Evolutionary conservation across 805 yeast species (phyloP).

Genomic region (Candida suzukii): DNA sequence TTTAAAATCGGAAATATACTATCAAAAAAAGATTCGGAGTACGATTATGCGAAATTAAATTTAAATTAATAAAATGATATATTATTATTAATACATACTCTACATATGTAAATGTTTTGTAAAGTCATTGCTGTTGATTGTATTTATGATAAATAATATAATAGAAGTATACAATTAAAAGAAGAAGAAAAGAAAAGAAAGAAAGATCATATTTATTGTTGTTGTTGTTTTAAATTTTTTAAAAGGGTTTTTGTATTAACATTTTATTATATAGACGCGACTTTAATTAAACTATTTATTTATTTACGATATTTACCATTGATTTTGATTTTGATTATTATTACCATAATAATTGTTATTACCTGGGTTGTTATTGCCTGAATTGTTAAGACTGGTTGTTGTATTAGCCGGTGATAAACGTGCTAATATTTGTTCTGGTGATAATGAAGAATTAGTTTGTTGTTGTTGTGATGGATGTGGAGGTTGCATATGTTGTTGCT

Average conservation of each 20-base stretch:
- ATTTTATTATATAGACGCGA: too few relatives aligned
- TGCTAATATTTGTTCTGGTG: conserved; percentile 30
- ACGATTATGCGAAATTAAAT: too few relatives aligned
- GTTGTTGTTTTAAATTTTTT: too few relatives aligned
- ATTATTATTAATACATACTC: conserved; percentile 30
- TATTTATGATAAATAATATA: not conserved
- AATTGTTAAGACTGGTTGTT: not conserved
- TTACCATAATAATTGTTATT: too few relatives aligned
- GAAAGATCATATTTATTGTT: too few relatives aligned
- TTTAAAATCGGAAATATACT: not conserved
- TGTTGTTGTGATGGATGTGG: conserved; percentile 1
- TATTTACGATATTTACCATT: too few relatives aligned
- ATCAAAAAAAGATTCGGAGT: not conserved
- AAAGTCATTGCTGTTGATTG: conserved; percentile 39
- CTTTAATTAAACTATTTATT: too few relatives aligned
- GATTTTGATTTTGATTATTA: too few relatives aligned
- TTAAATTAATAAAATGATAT: too few relatives aligned
- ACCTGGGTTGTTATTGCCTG: too few relatives aligned
- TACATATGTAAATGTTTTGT: conserved; percentile 58
- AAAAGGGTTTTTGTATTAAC: too few relatives aligned
- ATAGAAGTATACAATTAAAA: too few relatives aligned
- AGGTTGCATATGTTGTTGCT: not conserved
- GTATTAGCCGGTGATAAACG: not conserved
- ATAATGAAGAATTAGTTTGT: conserved; percentile 6
- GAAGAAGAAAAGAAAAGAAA: not conserved